Conservation (phyloP, 2,329 filamentous ascomycete species). For the Stemphylium lycopersici region DNA sequence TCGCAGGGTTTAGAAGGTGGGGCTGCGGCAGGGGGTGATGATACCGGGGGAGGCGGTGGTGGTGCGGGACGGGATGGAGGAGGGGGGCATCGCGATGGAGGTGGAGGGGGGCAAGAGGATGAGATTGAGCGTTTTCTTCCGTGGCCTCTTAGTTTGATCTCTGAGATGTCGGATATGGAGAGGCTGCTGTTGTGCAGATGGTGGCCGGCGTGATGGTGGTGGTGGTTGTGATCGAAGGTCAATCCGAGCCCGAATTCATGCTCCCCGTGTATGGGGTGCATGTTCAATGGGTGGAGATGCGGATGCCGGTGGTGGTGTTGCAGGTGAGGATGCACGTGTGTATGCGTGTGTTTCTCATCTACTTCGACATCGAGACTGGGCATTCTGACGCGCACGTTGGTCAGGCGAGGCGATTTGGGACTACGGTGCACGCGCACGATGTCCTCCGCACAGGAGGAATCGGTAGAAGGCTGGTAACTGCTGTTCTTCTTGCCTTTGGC, state of each 20-base stretch:
- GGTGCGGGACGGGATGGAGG: slow-evolving; percentile 1
- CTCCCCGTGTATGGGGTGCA: slow-evolving; percentile 30
- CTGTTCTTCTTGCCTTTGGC: slow-evolving; percentile 25
- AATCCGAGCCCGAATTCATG: slow-evolving; percentile 5
- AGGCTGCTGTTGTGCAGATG: neutral
- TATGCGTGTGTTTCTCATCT: slow-evolving; percentile 25
- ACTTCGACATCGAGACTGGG: slow-evolving; percentile 27
- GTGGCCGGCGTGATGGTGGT: neutral
- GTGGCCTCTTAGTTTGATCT: slow-evolving; percentile 24
- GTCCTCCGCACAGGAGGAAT: slow-evolving; percentile 35
- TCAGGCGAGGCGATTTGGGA: slow-evolving; percentile 26
- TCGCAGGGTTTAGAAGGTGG: slow-evolving; percentile 13
- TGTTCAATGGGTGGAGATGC: slow-evolving; percentile 34
- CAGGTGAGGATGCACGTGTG: slow-evolving; percentile 26
- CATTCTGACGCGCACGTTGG: slow-evolving; percentile 29
- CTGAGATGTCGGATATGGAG: neutral
- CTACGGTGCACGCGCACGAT: slow-evolving; percentile 37
- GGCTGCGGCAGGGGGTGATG: slow-evolving; percentile 9
- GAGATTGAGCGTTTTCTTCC: slow-evolving; percentile 26
- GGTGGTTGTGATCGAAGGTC: slow-evolving; percentile 11
- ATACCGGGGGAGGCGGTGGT: neutral
- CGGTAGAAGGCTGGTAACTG: slow-evolving; percentile 22
- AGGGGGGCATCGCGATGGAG: slow-evolving; percentile 17
- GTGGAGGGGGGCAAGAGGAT: slow-evolving; percentile 23
- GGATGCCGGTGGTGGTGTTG: slow-evolving; percentile 25